phyloP scores from a whole-genome alignment of 2,329 filamentous ascomycete species.

The Fragosphaeria purpurea region DNA sequence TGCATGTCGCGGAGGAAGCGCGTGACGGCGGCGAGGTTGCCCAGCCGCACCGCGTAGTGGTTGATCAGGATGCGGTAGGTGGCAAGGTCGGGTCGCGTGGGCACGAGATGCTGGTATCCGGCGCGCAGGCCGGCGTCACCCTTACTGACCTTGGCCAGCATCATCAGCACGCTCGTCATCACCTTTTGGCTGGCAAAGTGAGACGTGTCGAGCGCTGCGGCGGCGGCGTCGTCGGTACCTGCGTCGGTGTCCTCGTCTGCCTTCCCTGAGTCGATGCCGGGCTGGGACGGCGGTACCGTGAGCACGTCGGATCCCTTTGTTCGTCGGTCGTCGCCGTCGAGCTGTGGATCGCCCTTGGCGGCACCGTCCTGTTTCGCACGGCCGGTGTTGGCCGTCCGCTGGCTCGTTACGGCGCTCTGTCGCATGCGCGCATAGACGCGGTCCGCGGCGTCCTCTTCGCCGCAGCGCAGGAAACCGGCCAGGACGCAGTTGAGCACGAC shows the following conservation, averaged over 20 bases:
- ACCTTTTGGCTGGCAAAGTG: slow-evolving; percentile 38
- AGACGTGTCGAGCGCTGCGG: background rate
- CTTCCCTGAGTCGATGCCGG: background rate
- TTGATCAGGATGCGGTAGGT: slow-evolving; percentile 75
- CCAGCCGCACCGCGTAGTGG: slow-evolving; percentile 58
- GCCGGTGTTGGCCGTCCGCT: background rate
- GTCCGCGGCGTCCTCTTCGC: slow-evolving; percentile 68
- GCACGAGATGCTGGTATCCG: slow-evolving; percentile 49
- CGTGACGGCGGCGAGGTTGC: slow-evolving; percentile 61
- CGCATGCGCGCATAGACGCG: slow-evolving; percentile 82
- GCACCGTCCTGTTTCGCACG: background rate
- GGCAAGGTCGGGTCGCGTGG: slow-evolving; percentile 61
- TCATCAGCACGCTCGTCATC: slow-evolving; percentile 46
- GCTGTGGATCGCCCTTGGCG: background rate
- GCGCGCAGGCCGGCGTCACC: slow-evolving; percentile 44
- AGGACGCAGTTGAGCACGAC: slow-evolving; percentile 81
- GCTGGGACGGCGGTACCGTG: too few species aligned
- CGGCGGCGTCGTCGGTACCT: background rate
- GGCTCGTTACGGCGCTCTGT: slow-evolving; percentile 23
- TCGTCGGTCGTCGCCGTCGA: background rate
- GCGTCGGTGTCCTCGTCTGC: background rate
- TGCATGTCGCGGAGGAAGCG: slow-evolving; percentile 75
- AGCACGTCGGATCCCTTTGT: too few species aligned
- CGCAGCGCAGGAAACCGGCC: slow-evolving; percentile 62
- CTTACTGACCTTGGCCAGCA: slow-evolving; percentile 45